These are phyloP conservation scores for Talaromyces sp. DNA, from an alignment of 2,329 filamentous ascomycete species.

Conservation along the genomic window DNA sequence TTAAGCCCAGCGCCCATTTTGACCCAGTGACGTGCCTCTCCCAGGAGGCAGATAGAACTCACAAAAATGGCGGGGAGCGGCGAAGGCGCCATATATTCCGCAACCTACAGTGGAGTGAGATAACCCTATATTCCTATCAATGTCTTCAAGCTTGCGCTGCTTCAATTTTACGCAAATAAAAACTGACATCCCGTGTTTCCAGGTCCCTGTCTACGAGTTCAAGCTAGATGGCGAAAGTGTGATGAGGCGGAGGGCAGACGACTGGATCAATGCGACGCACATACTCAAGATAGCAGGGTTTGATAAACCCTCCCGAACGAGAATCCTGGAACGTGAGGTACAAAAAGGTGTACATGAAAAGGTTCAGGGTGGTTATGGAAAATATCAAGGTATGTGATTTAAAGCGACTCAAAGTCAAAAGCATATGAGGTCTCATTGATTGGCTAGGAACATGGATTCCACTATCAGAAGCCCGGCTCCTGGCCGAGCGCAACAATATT, in stretches of 20 bases:
- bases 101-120: slow-evolving; percentile 60
- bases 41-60: slow-evolving; percentile 17
- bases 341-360: slow-evolving; percentile 97
- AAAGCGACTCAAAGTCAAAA: neutral
- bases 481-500: slow-evolving; percentile 83
- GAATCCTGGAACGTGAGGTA: slow-evolving; percentile 92
- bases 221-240: slow-evolving; percentile 87
- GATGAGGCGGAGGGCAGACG: slow-evolving; percentile 86
- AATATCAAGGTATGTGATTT: slow-evolving; percentile 79
- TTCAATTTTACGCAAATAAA: neutral
- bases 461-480: slow-evolving; percentile 68
- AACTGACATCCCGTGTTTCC: slow-evolving; percentile 6
- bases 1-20: neutral
- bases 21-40: neutral
- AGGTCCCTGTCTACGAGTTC: slow-evolving; percentile 95
- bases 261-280: slow-evolving; percentile 99
- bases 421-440: neutral
- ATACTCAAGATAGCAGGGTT: slow-evolving; percentile 96
- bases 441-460: slow-evolving; percentile 87
- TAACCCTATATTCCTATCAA: neutral
- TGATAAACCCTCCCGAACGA: slow-evolving; percentile 90
- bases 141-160: slow-evolving; percentile 1
- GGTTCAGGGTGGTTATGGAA: slow-evolving; percentile 95
- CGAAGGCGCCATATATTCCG: slow-evolving; percentile 53
- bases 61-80: slow-evolving; percentile 29